Evolutionary conservation across 768 basidiomycete species (phyloP), one percentile per base, ranked within the genome.

Genomic region (Mycena capillaripes): DNA sequence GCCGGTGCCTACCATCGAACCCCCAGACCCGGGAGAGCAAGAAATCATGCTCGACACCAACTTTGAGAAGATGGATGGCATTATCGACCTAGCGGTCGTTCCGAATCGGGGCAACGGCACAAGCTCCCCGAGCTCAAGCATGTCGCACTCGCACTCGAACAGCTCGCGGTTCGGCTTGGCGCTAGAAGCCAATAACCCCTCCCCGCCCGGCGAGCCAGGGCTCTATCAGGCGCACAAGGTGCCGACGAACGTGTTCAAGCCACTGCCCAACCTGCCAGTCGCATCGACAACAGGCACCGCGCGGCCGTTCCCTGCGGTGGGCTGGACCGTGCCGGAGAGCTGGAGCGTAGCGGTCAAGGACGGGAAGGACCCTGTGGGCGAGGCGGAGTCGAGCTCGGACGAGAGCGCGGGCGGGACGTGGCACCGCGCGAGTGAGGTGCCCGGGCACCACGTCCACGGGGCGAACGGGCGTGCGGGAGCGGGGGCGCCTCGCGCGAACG

Each of bases 21-120:
- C 75, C 36, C 78, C 77, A 32, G 82, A 82, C 50, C 76, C 80
- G 25, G 79, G 78, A 52, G 82, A 81, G 52, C 80, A 79, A 40
- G 81, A 83, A 27, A 82, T 89, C 69, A 82, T 80, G 27, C 87
- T 94, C 50, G 93, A 95, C 79, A 89, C 89, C 23, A 89, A 96
- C 78, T 79, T 95, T 52, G 88, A 92, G 12, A 82, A 89, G 60
- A 96, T 98, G 89, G 92, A 94, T 44, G 97, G 93, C 8, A 96
- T 98, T 77, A 84, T 97, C 72, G 86, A 96, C 79, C 81, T 84
- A 0, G 81, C 77, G 44, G 67, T 75, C 73, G 77, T 77, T 70
- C 69, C 76, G 60, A 78, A 42, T 70, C 68, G 75, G n/a, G 77
- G 78, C 34, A 68, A 79, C 36, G 82, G 82, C 48, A 78, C 82